phyloP scores from a whole-genome alignment of 2,329 filamentous ascomycete species.

The Aquanectria penicillioides region DNA sequence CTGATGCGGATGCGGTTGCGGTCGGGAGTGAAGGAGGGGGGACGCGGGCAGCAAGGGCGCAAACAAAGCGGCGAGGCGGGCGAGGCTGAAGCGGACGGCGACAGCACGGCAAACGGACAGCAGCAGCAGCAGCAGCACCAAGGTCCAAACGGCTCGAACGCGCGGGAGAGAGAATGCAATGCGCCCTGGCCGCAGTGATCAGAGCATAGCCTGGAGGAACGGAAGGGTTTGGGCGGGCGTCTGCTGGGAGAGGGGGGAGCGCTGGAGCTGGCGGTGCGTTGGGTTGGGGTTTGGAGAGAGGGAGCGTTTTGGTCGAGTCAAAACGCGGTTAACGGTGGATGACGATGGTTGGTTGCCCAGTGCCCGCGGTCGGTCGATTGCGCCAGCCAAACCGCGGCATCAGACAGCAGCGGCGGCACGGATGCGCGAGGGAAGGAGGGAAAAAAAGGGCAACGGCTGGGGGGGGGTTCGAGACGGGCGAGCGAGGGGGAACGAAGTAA shows the following conservation, averaged over 20 bases:
- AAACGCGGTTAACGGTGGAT: conserved; percentile 39
- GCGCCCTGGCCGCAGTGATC: conserved; percentile 11
- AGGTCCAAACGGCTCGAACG: too few species aligned
- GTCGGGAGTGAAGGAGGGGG: conserved; percentile 6
- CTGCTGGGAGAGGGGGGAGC: not conserved
- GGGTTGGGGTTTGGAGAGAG: too few species aligned
- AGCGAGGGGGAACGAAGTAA: conserved; percentile 19
- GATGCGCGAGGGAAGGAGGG: not conserved
- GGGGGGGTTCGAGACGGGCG: not conserved
- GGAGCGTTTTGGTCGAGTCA: conserved; percentile 11
- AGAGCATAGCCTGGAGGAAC: conserved; percentile 14
- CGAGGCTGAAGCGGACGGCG: conserved; percentile 15
- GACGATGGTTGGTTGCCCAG: conserved; percentile 37
- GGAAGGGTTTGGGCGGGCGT: not conserved
- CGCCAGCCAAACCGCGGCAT: conserved; percentile 40
- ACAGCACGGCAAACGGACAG: not conserved
- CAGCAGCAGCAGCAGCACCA: too few species aligned
- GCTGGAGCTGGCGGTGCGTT: not conserved
- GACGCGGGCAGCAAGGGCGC: conserved; percentile 10
- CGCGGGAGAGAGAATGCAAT: not conserved
- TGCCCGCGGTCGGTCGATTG: conserved; percentile 39
- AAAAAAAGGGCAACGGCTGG: not conserved
- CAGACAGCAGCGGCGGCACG: conserved; percentile 15
- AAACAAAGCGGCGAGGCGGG: conserved; percentile 10
- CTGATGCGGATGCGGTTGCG: conserved; percentile 23